Base-by-base conservation (phyloP, 495 filamentous ascomycete species). In the Astrocystis sublimbata region DNA sequence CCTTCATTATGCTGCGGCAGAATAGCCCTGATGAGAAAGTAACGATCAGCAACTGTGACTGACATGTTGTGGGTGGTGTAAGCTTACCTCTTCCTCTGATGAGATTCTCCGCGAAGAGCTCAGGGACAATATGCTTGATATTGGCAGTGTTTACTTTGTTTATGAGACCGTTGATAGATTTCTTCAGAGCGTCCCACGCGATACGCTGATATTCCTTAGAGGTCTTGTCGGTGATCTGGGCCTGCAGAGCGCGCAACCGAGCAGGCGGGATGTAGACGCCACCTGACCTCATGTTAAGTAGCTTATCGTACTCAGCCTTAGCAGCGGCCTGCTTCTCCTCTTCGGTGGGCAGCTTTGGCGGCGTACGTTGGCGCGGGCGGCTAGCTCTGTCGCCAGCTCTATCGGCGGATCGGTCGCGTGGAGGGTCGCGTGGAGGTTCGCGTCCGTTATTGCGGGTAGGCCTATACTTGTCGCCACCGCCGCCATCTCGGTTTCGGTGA, bases 161-260 rank as follows among this genome's bases (percentile, higher is more conserved):
- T 78, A 98, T 93, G 30, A 99, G 78, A 68, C 94, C 94, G 71
- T 99, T 97, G 79, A 99, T 96, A 19, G 90, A 93, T 80, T 99
- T 99, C 79, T 99, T 99, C 71, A 98, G 74, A 9, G 94, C 93
- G 73, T 98, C 96, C 96, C 96, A 98, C 2, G 93, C 92, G 91
- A 99, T 94, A 52, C 96, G 89, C 80, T 99, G 94, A 73, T 96
- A 99, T 75, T 99, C 96, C 75, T 96, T 96, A 74, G 88, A 94
- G 45, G 77, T 86, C 80, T 96, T 96, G 75, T 99, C 94, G 52
- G 93, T 98, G 73, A 99, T 96, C 74, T 96, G 90, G 35, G 93
- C 90, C 75, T 99, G 94, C 60, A 99, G 82, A 12, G 94, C 93
- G 55, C 93, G 86, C 57, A 99, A 82, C 60, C 91, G 83, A 38